Evolutionary conservation across 2,329 filamentous ascomycete genomes (phyloP), one percentile per base, ranked within the genome.

Genomic region (Ophiostoma himal-ulmi): DNA sequence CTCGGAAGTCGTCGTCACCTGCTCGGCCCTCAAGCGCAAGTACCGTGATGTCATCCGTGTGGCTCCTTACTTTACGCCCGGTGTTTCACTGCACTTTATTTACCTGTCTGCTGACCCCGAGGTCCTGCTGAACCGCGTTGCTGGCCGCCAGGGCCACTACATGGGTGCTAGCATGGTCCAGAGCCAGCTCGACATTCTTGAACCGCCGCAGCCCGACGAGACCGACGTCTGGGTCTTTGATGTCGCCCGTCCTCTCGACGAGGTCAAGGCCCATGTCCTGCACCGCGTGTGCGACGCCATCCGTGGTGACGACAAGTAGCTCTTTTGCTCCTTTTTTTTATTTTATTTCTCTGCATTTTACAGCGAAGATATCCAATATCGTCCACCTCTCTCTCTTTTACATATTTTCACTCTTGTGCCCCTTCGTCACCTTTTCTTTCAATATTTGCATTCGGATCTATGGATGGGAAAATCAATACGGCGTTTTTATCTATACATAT

Each of bases 81-180:
- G 86, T 70, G 86, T 94, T n/a, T 83, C 86, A 72, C 87, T 98
- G 68, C 94, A 97, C 81, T 98, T 99, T 78, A 89, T 99, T 75
- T 99, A 94, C 81, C 89, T 99, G 54, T 86, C 90, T 74, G 93
- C 94, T 0, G 83, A 87, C 62, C 91, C 96, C 79, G 86, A 89
- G 71, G 84, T 91, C 11, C 85, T 98, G 39, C 82, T 96, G 71
- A 82, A 89, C 75, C 88, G 95, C 10, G 94, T 98, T 10, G 84
- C 85, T 44, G 83, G 85, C 54, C 87, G 95, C 75, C 82, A 94
- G 80, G 89, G 89, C 69, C 95, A 99, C 79, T 99, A 95, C 81
- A 97, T 99, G 94, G 94, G 95, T 76, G 91, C 92, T 75, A 87
- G 88, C 76, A 98, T 99, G 94, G 94, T 99, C 10, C 89, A 91